phyloP scores from a whole-genome alignment of 164 flowering plant species.

The Santalum album region DNA sequence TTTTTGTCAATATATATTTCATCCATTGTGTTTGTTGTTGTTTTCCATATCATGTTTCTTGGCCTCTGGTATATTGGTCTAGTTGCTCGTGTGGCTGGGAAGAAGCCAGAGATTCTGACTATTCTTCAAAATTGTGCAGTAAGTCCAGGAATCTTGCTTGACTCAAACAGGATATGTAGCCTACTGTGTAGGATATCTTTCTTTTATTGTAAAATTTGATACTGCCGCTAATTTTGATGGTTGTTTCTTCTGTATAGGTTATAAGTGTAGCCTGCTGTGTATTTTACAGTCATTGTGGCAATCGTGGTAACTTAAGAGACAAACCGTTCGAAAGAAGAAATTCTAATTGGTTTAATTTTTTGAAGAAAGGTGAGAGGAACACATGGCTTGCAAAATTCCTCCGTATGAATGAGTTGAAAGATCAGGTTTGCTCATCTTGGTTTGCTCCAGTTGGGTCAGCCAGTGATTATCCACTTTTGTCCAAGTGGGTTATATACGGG shows the following conservation, averaged over 20 bases:
- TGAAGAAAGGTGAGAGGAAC: constrained; percentile 68
- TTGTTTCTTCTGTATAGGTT: constrained; percentile 46
- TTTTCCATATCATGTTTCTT: constrained; percentile 78
- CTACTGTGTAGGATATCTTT: background rate
- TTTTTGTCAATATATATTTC: constrained; percentile 75
- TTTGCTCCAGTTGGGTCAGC: constrained; percentile 99
- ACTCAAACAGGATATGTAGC: background rate
- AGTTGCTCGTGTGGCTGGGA: constrained; percentile 96
- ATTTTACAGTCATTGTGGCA: constrained; percentile 97
- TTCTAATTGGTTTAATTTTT: constrained; percentile 59
- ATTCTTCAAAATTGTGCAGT: constrained; percentile 96
- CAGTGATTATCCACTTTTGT: constrained; percentile 88
- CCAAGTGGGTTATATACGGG: constrained; percentile 98
- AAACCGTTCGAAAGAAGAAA: constrained; percentile 47
- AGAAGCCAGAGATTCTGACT: constrained; percentile 74
- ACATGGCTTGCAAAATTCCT: constrained; percentile 67
- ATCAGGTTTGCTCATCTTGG: constrained; percentile 95
- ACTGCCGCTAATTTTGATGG: constrained; percentile 7
- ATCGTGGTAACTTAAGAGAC: constrained; percentile 61
- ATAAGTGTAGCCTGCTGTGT: constrained; percentile 96
- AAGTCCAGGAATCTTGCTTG: constrained; percentile 25
- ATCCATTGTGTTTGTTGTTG: constrained; percentile 77
- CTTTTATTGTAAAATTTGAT: background rate
- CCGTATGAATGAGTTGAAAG: constrained; percentile 73
- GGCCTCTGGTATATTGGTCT: constrained; percentile 97